phyloP scores from a whole-genome alignment of 2,329 filamentous ascomycete species.

The Rhinocladiella similis region DNA sequence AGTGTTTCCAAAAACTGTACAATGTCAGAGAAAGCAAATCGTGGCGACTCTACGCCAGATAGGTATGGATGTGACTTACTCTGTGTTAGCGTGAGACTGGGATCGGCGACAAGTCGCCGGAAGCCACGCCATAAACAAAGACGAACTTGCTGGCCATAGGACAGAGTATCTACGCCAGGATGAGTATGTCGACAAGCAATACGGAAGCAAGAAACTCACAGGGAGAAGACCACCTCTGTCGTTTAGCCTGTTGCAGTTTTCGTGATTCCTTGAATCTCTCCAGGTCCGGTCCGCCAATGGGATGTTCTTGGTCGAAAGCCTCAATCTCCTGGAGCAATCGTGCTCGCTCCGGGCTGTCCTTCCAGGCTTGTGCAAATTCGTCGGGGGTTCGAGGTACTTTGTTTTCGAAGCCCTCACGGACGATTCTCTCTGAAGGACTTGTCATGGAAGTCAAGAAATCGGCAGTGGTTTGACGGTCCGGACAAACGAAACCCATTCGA shows the following conservation, averaged over 20 bases:
- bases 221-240: slow-evolving; percentile 52
- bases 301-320: slow-evolving; percentile 43
- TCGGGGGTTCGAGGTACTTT: slow-evolving; percentile 67
- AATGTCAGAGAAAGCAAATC: too few species aligned
- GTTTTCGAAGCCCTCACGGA: slow-evolving; percentile 61
- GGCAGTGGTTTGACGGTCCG: slow-evolving; percentile 66
- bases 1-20: slow-evolving; percentile 54
- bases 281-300: slow-evolving; percentile 44
- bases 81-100: slow-evolving; percentile 63
- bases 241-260: slow-evolving; percentile 44
- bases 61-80: too few species aligned
- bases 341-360: slow-evolving; percentile 51
- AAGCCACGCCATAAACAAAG: slow-evolving; percentile 62
- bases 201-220: slow-evolving; percentile 3
- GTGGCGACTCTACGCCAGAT: too few species aligned
- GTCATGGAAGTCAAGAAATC: slow-evolving; percentile 73
- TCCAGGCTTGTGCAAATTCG: slow-evolving; percentile 64
- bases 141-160: slow-evolving; percentile 57
- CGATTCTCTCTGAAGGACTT: slow-evolving; percentile 61
- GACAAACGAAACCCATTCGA: slow-evolving; percentile 68
- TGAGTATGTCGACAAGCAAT: too few species aligned
- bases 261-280: slow-evolving; percentile 43
- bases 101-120: slow-evolving; percentile 66
- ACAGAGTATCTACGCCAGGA: slow-evolving; percentile 46
- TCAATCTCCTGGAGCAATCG: slow-evolving; percentile 45